Conservation (phyloP, 768 basidiomycete genomes). For the Cystofilobasidium ferigula region DNA sequence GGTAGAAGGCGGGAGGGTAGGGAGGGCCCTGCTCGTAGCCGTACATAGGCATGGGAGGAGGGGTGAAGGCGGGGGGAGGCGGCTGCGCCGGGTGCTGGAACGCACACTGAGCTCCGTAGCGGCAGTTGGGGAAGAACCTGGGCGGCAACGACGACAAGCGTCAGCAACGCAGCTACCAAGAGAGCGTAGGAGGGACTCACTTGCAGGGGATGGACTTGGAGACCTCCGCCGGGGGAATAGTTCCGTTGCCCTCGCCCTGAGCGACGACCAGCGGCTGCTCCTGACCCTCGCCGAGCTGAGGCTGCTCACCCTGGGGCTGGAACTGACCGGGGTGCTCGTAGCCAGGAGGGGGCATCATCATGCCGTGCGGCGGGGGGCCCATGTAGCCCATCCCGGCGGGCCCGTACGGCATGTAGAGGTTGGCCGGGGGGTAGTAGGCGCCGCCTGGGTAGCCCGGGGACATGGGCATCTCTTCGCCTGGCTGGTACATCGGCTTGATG, state of each 20-base stretch:
- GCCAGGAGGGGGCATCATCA: conserved; percentile 10
- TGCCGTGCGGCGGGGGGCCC: conserved; percentile 17
- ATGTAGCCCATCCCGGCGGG: conserved; percentile 15
- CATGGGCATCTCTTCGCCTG: conserved; percentile 3
- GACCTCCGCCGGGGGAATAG: conserved; percentile 38
- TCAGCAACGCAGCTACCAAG: background rate
- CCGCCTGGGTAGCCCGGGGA: conserved; percentile 6
- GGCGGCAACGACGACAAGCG: background rate
- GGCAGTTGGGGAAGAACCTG: conserved; percentile 40
- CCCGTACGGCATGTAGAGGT: conserved; percentile 20
- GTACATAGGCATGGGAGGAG: conserved; percentile 21
- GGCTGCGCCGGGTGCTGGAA: conserved; percentile 37
- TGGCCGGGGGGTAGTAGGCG: conserved; percentile 11
- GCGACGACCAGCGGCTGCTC: conserved; percentile 2
- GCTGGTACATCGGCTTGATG: background rate
- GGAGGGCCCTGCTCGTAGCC: conserved; percentile 8
- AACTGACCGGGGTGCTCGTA: conserved; percentile 14
- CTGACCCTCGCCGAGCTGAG: conserved; percentile 9
- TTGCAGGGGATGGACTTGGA: conserved; percentile 38
- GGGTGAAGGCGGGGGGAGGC: conserved; percentile 28
- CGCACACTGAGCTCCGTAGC: conserved; percentile 36
- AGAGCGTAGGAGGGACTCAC: conserved; percentile 1
- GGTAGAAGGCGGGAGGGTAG: conserved; percentile 21
- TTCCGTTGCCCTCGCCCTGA: conserved; percentile 28
- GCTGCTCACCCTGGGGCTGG: conserved; percentile 8